A percentile compares a stretch with the other conserved stretches of the same genome.
These are phyloP conservation scores for Aphanomyces astaci DNA, from an alignment of 352 stramenopile genomes.

Conservation along the genomic window DNA sequence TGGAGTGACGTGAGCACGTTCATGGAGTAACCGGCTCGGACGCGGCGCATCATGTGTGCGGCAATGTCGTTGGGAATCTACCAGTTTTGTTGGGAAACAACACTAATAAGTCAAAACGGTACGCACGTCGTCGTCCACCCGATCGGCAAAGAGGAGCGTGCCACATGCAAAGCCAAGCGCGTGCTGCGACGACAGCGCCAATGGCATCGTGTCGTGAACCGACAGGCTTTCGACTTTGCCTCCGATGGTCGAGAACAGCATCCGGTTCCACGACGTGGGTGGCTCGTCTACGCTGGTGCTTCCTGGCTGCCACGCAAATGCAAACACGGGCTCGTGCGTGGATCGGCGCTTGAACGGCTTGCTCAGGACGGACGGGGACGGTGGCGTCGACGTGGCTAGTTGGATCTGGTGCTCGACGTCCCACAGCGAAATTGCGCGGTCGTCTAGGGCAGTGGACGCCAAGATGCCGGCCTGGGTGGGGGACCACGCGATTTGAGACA, in stretches of 20 bases:
- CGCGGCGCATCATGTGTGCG: constrained; percentile 61
- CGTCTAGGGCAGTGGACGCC: constrained; percentile 61
- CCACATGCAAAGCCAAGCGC: constrained; percentile 68
- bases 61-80: constrained; percentile 63
- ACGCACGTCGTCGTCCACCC: neutral
- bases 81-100: neutral
- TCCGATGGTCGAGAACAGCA: constrained; percentile 60
- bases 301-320: constrained; percentile 78
- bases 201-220: constrained; percentile 78
- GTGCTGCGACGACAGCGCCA: constrained; percentile 66
- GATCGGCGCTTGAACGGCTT: constrained; percentile 21
- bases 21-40: constrained; percentile 69
- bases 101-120: too few relatives aligned
- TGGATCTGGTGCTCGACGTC: constrained; percentile 56
- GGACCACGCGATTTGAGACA: constrained; percentile 76
- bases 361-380: constrained; percentile 21
- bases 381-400: too few relatives aligned
- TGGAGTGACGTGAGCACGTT: constrained; percentile 68
- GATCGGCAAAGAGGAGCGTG: constrained; percentile 54
- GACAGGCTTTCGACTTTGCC: constrained; percentile 82
- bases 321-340: constrained; percentile 21
- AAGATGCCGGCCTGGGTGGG: constrained; percentile 73
- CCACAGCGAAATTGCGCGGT: constrained; percentile 81
- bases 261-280: constrained; percentile 56
- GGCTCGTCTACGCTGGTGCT: constrained; percentile 24